phyloP scores from a whole-genome alignment of 2,329 filamentous ascomycete species.

The Fusarium concolor region DNA sequence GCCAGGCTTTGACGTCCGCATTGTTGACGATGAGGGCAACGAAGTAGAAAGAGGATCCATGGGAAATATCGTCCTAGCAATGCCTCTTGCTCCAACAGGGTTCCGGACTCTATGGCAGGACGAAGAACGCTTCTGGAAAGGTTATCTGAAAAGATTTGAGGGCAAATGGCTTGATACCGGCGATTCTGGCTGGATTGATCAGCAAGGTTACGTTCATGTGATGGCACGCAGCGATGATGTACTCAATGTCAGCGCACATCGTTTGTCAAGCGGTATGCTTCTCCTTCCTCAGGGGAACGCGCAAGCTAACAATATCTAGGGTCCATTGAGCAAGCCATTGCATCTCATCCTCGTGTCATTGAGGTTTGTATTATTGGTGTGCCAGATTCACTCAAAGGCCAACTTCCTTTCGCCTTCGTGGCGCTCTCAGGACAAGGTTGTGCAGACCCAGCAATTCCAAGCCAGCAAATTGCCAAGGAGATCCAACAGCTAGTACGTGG shows the following conservation, averaged over 20 bases:
- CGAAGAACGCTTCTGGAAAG: slow-evolving; percentile 84
- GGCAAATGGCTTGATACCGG: slow-evolving; percentile 92
- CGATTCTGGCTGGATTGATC: slow-evolving; percentile 87
- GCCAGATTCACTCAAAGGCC: slow-evolving; percentile 87
- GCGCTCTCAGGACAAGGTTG: slow-evolving; percentile 62
- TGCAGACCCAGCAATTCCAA: slow-evolving; percentile 63
- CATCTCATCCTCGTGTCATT: slow-evolving; percentile 80
- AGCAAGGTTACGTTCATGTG: slow-evolving; percentile 74
- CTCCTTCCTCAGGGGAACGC: neutral
- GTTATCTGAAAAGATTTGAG: slow-evolving; percentile 84
- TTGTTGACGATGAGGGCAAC: slow-evolving; percentile 83
- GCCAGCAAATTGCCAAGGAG: slow-evolving; percentile 62
- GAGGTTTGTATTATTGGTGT: slow-evolving; percentile 90
- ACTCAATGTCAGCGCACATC: slow-evolving; percentile 94
- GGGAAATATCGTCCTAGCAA: slow-evolving; percentile 90
- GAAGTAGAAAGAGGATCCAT: slow-evolving; percentile 79
- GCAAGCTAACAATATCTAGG: slow-evolving; percentile 59
- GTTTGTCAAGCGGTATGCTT: slow-evolving; percentile 81
- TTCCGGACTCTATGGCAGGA: slow-evolving; percentile 90
- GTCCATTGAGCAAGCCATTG: slow-evolving; percentile 90
- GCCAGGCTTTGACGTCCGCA: slow-evolving; percentile 88
- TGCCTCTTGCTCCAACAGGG: slow-evolving; percentile 86
- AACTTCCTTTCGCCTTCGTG: slow-evolving; percentile 91
- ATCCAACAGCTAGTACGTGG: slow-evolving; percentile 78
- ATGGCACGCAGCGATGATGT: slow-evolving; percentile 82